phyloP scores from a whole-genome alignment of 345 rosid species.

The Rhizophora apiculata region DNA sequence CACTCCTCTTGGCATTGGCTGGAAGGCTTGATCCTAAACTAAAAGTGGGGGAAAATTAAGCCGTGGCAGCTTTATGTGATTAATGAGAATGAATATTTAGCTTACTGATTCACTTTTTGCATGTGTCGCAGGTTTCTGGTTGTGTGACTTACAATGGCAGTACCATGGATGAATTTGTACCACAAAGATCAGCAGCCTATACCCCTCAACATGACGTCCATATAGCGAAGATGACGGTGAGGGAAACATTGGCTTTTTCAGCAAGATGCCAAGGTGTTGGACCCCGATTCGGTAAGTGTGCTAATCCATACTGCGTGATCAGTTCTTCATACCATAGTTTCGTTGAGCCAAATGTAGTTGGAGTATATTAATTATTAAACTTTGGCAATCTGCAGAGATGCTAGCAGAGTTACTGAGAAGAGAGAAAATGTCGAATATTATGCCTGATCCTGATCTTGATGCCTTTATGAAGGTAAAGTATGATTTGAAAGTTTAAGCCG shows the following conservation, averaged over 20 bases:
- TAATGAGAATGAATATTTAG: background rate
- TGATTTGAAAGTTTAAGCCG: background rate
- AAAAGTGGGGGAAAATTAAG: conserved; percentile 31
- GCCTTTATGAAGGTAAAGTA: conserved; percentile 60
- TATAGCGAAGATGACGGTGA: conserved; percentile 56
- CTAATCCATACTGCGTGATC: no score
- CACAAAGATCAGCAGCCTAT: conserved; percentile 64
- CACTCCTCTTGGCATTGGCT: conserved; percentile 67
- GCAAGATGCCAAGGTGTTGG: conserved; percentile 68
- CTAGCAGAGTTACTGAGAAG: conserved; percentile 60
- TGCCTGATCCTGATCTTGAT: conserved; percentile 79
- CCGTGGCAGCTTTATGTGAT: background rate
- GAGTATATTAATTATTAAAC: background rate
- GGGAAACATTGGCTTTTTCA: conserved; percentile 73
- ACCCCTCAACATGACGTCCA: conserved; percentile 62
- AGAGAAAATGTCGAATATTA: conserved; percentile 71
- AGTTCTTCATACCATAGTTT: background rate
- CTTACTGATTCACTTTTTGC: no score
- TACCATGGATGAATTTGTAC: conserved; percentile 46
- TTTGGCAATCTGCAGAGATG: conserved; percentile 45
- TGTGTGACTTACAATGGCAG: conserved; percentile 57
- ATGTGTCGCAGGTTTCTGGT: conserved; percentile 43
- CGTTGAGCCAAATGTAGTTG: no score
- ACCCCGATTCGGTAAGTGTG: conserved; percentile 43
- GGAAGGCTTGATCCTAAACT: conserved; percentile 56